Base-by-base conservation (phyloP, 2,329 filamentous ascomycete species). In the Penicillium palitans region DNA sequence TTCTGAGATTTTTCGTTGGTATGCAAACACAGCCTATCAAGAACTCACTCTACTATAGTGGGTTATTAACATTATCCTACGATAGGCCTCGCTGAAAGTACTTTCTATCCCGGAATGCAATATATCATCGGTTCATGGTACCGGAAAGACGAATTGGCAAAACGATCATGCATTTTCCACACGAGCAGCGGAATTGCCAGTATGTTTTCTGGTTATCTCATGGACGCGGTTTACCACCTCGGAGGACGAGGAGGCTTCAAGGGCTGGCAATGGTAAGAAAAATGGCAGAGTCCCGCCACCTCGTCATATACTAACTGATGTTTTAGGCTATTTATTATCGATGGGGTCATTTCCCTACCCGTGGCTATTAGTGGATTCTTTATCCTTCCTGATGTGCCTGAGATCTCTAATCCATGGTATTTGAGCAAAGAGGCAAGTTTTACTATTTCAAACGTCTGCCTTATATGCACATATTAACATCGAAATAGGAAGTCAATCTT, bases 91-190 rank as follows among this genome's bases (percentile, higher is more conserved):
- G 77, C 77, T 0, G 81, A 83, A 62, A 78, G 75, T 19, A 79
- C 78, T 0, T 82, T 82, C 62, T 83, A 83, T 52, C 81, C 81
- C 0, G 81, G 80, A 2, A 81, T 81, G 74, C 79, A 81, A 55
- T 81, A 79, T 56, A 78, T 83, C 21, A 79, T 83, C 21, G 81
- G 81, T 1, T 78, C 74, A 0, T 83, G 81, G 81, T 83, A 83
- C 60, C 73, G 79, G 8, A 74, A 74, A 52, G 76, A 79, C 41
- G 81, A 84, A 59, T 72, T 83, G 0, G 80, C 80, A 0, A 83
- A 83, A 59, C 70, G 81, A 15, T 78, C 79, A 2, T 82, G 79
- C 52, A 82, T 84, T 10, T 83, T 83, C 64, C 80, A 82, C 55
- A 79, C 78, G 0, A 78, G 76, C 49, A 76, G 74, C 13, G 78